Evolutionary conservation across 2,329 filamentous ascomycete species (phyloP).

Genomic region (Fusarium sp.): DNA sequence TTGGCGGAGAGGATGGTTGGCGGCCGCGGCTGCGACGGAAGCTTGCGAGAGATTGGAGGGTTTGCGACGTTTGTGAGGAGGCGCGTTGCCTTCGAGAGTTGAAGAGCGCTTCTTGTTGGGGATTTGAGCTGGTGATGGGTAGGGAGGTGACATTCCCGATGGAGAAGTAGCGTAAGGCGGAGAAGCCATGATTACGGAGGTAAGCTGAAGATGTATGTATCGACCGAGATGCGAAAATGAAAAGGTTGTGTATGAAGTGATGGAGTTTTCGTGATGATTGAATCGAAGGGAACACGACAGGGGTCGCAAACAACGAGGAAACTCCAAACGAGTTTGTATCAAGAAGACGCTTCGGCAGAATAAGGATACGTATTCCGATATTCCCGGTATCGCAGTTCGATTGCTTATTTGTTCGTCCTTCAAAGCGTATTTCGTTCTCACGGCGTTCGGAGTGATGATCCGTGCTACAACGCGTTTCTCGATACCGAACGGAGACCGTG

Average conservation of each 20-base stretch:
- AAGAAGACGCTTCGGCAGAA: background rate
- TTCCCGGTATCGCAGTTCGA: conserved; percentile 9
- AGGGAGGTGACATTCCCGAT: conserved; percentile 67
- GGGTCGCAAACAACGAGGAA: background rate
- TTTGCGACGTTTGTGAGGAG: conserved; percentile 75
- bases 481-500: conserved; percentile 20
- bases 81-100: conserved; percentile 65
- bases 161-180: conserved; percentile 65
- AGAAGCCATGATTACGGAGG: conserved; percentile 62
- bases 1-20: conserved; percentile 77
- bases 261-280: background rate
- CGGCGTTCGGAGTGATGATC: conserved; percentile 32
- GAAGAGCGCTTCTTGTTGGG: conserved; percentile 71
- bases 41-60: conserved; percentile 71
- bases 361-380: conserved; percentile 16
- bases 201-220: background rate
- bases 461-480: conserved; percentile 30
- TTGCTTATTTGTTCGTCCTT: background rate
- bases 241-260: background rate
- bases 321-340: background rate
- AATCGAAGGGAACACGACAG: background rate
- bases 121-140: conserved; percentile 63
- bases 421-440: conserved; percentile 4
- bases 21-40: conserved; percentile 62
- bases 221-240: conserved; percentile 1